A percentile compares a stretch with the other conserved stretches of the same genome.
phyloP scores from a whole-genome alignment of 2,329 filamentous ascomycete species.

The Microsporum canis region DNA sequence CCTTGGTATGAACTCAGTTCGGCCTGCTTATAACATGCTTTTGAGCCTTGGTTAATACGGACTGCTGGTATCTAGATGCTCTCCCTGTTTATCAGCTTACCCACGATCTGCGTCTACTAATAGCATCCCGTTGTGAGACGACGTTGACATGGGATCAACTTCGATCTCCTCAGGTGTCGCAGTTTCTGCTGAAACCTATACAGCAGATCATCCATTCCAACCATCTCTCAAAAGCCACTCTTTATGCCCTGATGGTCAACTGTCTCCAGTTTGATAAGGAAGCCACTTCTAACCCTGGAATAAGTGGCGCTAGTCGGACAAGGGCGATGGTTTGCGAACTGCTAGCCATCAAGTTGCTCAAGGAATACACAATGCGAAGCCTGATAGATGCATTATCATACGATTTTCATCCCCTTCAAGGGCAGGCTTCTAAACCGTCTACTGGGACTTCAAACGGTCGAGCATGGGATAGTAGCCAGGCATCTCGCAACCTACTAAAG shows the following conservation, averaged over 20 bases:
- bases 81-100: conserved; percentile 84
- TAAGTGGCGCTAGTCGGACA: conserved; percentile 71
- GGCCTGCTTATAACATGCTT: neutral
- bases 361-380: conserved; percentile 79
- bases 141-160: conserved; percentile 91
- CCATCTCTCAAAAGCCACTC: conserved; percentile 73
- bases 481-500: conserved; percentile 40
- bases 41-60: neutral
- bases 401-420: conserved; percentile 87
- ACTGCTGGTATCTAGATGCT: conserved; percentile 46
- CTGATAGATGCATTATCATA: conserved; percentile 90
- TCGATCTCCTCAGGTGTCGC: conserved; percentile 87
- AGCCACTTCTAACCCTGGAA: conserved; percentile 66
- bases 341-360: conserved; percentile 75
- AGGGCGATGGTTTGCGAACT: conserved; percentile 83
- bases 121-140: conserved; percentile 78
- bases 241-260: conserved; percentile 88
- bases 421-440: conserved; percentile 46
- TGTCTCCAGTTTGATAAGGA: conserved; percentile 90
- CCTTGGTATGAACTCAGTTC: conserved; percentile 46
- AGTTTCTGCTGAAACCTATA: conserved; percentile 91
- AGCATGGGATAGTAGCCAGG: conserved; percentile 26
- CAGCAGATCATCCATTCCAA: conserved; percentile 74
- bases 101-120: conserved; percentile 74
- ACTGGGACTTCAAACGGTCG: conserved; percentile 25